Percentiles rank a stretch among this genome's conserved stretches.
Evolutionary conservation across 805 yeast genomes (phyloP).

Genomic region (Nakazawaea wickerhamii): DNA sequence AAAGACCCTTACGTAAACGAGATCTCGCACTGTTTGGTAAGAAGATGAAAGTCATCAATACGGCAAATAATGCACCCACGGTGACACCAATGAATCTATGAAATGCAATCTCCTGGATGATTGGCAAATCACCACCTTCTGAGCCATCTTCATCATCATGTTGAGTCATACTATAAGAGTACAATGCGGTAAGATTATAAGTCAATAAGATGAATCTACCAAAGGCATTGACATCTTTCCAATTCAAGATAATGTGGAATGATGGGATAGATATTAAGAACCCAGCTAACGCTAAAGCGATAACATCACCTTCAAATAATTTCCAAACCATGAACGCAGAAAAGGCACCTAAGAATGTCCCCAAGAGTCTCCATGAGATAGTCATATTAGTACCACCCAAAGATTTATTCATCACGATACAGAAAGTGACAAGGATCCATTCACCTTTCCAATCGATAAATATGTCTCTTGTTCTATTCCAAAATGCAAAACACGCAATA

Average conservation of each 20-base stretch:
- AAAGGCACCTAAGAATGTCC: conserved; percentile 69
- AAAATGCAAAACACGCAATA: conserved; percentile 62
- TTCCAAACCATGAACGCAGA: conserved; percentile 59
- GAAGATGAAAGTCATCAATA: conserved; percentile 57
- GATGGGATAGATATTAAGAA: conserved; percentile 42
- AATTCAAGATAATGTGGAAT: conserved; percentile 55
- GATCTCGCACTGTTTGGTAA: conserved; percentile 75
- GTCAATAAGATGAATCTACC: conserved; percentile 70
- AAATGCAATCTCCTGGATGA: conserved; percentile 67
- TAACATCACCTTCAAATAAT: conserved; percentile 48
- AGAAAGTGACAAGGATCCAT: conserved; percentile 79
- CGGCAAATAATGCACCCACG: conserved; percentile 73
- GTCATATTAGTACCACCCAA: conserved; percentile 83
- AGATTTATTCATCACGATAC: conserved; percentile 80
- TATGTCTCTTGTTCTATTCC: conserved; percentile 44
- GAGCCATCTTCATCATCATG: conserved; percentile 51
- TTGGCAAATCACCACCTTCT: conserved; percentile 68
- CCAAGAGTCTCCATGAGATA: conserved; percentile 64
- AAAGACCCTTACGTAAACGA: conserved; percentile 57
- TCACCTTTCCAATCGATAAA: conserved; percentile 73
- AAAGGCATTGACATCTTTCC: conserved; percentile 60
- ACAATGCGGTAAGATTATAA: conserved; percentile 72
- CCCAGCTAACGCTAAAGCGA: conserved; percentile 45
- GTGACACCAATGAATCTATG: conserved; percentile 73
- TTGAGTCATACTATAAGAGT: conserved; percentile 62